Base-by-base conservation (phyloP, 208 protist species). In the Leishmania tropica region DNA sequence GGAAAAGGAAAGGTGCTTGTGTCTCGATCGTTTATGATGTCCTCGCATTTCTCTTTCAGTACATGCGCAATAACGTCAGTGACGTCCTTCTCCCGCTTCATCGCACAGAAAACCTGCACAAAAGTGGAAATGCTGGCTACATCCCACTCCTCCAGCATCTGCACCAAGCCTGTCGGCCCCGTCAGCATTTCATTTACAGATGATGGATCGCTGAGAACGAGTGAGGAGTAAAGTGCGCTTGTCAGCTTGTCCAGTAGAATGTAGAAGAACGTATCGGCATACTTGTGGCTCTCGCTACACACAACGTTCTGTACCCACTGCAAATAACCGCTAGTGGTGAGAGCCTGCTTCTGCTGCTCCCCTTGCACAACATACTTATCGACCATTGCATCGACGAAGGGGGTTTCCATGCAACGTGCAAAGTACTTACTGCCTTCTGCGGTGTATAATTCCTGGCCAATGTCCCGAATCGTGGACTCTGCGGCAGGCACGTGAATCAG, bases 371-470 rank as follows among this genome's bases (percentile, higher is more conserved):
- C 60, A 70, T 85, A 88, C 31, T 81, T 80, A 56, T 82, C 78
- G 24, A 78, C 53, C 13, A 81, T 79, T 47, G 85, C 85, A 31
- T 85, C 85, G 5, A 88, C 75, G 72, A 88, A 88, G 1, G 85
- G 85, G 28, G 56, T 35, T 67, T 88, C 85, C 77, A 85, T 85
- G 78, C 82, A 85, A 28, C 74, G 48, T 19, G 54, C 35, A 75
- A 85, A 85, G 62, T 82, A 82, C 56, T 79, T 85, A 28, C 82
- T 74, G 35, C 76, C 64, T 42, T 87, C 80, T 24, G 80, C 76
- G 8, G 79, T 80, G 76, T 84, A 83, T 40, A 87, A 58, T 74
- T 81, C 79, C 48, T 87, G 77, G 40, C 74, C 82, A 40, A 85
- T 76, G 17, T 85, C 82, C 11, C 82, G 70, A 54, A 85, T 78